Conservation (phyloP, 192 early-diverging fungal genomes). For the Pecoramyces ruminantium region DNA sequence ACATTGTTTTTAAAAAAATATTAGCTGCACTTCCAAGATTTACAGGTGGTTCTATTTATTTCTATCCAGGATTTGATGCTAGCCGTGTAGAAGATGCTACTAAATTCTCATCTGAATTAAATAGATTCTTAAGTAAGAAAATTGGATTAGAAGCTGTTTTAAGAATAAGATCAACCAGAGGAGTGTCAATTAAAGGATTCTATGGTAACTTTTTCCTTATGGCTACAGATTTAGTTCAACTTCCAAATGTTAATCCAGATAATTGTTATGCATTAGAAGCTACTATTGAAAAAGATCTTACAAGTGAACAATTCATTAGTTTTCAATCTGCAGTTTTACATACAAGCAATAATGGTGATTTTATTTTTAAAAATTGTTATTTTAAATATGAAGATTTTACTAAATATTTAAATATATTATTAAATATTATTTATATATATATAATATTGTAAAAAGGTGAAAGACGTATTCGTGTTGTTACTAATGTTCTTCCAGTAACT, state of each 20-base stretch:
- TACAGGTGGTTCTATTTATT: slow-evolving; percentile 76
- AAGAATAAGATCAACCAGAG: slow-evolving; percentile 78
- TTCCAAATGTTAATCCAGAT: slow-evolving; percentile 87
- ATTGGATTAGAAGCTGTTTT: slow-evolving; percentile 84
- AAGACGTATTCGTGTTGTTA: slow-evolving; percentile 83
- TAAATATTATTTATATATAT: no score
- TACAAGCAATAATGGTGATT: slow-evolving; percentile 59
- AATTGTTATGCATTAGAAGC: slow-evolving; percentile 77
- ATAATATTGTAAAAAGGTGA: no score
- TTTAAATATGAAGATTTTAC: no score
- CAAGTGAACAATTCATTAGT: slow-evolving; percentile 57
- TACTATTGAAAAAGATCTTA: slow-evolving; percentile 52
- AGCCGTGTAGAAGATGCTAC: slow-evolving; percentile 60
- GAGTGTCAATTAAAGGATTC: slow-evolving; percentile 71
- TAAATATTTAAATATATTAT: no score
- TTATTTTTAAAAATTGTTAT: slow-evolving; percentile 1
- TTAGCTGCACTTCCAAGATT: slow-evolving; percentile 56
- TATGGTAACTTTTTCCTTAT: slow-evolving; percentile 97
- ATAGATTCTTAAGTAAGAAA: slow-evolving; percentile 55
- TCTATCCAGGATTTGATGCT: slow-evolving; percentile 80
- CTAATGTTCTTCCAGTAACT: slow-evolving; percentile 73
- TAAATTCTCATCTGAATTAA: slow-evolving; percentile 71
- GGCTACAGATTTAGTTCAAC: slow-evolving; percentile 71
- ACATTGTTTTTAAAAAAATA: no score
- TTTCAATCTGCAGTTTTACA: slow-evolving; percentile 91